phyloP scores from a whole-genome alignment of 805 yeast species.

The Kodamaea neixiangensis region DNA sequence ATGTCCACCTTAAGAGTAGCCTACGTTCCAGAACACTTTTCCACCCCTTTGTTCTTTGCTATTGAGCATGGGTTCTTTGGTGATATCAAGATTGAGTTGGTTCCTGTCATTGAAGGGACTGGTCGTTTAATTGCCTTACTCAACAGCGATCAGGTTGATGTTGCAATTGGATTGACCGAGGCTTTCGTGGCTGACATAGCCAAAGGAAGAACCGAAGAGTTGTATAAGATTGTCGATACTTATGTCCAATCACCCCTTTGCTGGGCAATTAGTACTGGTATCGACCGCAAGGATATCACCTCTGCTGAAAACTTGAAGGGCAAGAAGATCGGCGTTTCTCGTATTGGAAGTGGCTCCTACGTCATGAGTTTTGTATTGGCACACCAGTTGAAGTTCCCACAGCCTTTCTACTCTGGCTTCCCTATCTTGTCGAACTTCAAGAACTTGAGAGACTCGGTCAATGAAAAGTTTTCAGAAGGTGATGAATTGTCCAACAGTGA shows the following conservation, averaged over 20 bases:
- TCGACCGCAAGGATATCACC: slow-evolving; percentile 54
- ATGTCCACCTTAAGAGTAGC: slow-evolving; percentile 56
- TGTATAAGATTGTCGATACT: slow-evolving; percentile 72
- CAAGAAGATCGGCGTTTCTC: slow-evolving; percentile 70
- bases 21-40: slow-evolving; percentile 88
- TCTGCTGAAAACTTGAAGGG: slow-evolving; percentile 57
- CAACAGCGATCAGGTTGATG: slow-evolving; percentile 62
- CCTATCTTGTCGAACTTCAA: slow-evolving; percentile 66
- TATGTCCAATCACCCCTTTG: slow-evolving; percentile 85
- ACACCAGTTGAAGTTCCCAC: slow-evolving; percentile 53
- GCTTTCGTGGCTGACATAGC: slow-evolving; percentile 85
- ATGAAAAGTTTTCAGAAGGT: slow-evolving; percentile 35
- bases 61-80: slow-evolving; percentile 55
- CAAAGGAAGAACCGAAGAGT: slow-evolving; percentile 53
- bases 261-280: slow-evolving; percentile 89
- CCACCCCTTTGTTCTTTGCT: slow-evolving; percentile 83
- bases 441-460: slow-evolving; percentile 79
- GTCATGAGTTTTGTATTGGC: slow-evolving; percentile 89
- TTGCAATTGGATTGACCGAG: slow-evolving; percentile 89
- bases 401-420: slow-evolving; percentile 53
- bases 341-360: slow-evolving; percentile 90
- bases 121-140: slow-evolving; percentile 82
- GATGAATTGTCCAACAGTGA: slow-evolving; percentile 46
- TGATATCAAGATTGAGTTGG: slow-evolving; percentile 55
- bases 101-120: slow-evolving; percentile 82